Evolutionary conservation across 2,329 filamentous ascomycete genomes (phyloP), one percentile per base, ranked within the genome.

Genomic region (Paraconiothyrium brasiliense): DNA sequence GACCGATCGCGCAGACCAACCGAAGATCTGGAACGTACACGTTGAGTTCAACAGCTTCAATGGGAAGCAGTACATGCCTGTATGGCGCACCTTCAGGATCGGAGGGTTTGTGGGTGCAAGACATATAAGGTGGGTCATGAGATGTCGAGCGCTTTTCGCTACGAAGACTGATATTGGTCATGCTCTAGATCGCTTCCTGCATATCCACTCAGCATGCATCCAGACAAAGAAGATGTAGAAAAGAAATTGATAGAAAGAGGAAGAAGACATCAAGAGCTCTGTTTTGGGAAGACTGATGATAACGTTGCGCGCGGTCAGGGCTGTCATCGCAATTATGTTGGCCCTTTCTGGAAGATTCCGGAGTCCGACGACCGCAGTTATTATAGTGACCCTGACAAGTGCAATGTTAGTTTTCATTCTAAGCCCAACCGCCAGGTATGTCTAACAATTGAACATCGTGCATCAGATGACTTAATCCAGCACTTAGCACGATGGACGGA

Each of bases 21-120:
- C 50, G 8, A 54, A 54, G 34, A 54, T 54, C n/a, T 54, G 50
- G 50, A 54, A 41, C n/a, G 34, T 54, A 11, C 50, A 54, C 13
- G 50, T 54, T 16, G 50, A 54, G 35, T 54, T 54, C 35, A 39
- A 54, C 10, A 41, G 34, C 32, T 54, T 54, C 35, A 41, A 54
- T 41, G 50, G 50, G 1, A 54, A 41, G 34, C 50, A 41, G 14
- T 54, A 41, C 20, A 10, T 14, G 6, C 50, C 50, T 41, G 50
- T 41, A 22, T 54, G 34, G 50, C 50, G 50, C 10, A 54, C 50
- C 13, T 54, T 54, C 22, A 54, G 50, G 14, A 54, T 54, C 13
- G 50, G 50, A 2, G 50, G 35, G 13, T 54, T 54, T 14, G 50
- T 54, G 9, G 50, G 50, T 7, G 30, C 34, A 14, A 39, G 50